Evolutionary conservation across 768 basidiomycete genomes (phyloP), one percentile per base, ranked within the genome.

Genomic region (Crucibulum laeve): DNA sequence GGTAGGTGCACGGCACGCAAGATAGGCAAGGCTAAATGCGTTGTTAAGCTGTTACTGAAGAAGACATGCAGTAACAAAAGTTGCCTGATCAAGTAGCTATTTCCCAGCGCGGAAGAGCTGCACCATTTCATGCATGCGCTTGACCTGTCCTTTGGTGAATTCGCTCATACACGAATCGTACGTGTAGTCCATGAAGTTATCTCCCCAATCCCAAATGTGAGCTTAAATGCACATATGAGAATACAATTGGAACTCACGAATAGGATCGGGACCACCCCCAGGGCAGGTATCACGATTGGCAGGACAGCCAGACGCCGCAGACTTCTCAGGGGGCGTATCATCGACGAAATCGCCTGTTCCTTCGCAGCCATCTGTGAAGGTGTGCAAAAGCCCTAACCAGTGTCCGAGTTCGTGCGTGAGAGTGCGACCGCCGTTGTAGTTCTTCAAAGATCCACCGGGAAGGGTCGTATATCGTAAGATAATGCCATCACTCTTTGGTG

Each of bases 181-280:
- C 4, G 63, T 64, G 60, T 73, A 74, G 53, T 75, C 73, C 73
- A 75, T 74, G 58, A 59, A 73, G 60, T 73, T 73, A 50, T 60
- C 62, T 61, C 17, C 42, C n/a, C 40, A 37, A 14, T 5, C 23
- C 15, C 45, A 42, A 8, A 40, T 24, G 22, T 40, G 32, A 28
- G 37, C 4, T 33, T 14, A 36, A 18, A 13, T 4, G 18, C 13
- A 21, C 25, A 17, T 3, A 39, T 17, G 8, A 21, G 15, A 26
- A 14, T 7, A 44, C 11, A 32, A 30, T 43, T n/a, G 34, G 19
- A 28, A 58, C 59, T 49, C 44, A 68, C 68, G 63, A 44, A 73
- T 66, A 10, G 72, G 71, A 57, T 75, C 72, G 19, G 56, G 45
- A 30, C 54, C 61, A 4, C 54, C 53, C 10, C 55, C 60, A 5